Percentiles rank a stretch among this genome's conserved stretches.
Evolutionary conservation across 768 basidiomycete genomes (phyloP).

Genomic region (Mycena pura): DNA sequence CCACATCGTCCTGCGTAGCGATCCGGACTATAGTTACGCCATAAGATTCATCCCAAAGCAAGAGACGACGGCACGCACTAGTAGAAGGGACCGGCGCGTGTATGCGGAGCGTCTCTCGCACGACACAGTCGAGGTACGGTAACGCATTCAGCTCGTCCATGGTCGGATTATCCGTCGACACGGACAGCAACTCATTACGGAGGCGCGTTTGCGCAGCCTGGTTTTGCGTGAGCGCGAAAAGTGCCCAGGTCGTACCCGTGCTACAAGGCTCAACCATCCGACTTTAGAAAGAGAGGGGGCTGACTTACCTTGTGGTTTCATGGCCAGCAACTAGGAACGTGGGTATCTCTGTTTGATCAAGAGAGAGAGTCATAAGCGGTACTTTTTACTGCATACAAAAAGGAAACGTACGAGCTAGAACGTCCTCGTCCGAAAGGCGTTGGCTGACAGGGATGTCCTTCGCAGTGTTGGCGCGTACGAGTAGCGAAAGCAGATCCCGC

Average conservation of each 20-base stretch:
- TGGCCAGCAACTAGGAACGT: constrained; percentile 68
- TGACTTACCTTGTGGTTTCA: constrained; percentile 49
- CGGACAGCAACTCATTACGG: constrained; percentile 49
- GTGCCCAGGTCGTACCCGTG: constrained; percentile 49
- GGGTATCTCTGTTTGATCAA: constrained; percentile 54
- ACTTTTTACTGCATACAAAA: no score
- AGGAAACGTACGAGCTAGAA: constrained; percentile 54
- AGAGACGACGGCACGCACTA: neutral
- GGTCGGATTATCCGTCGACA: constrained; percentile 48
- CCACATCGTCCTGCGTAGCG: constrained; percentile 45
- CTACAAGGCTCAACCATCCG: constrained; percentile 17
- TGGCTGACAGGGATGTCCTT: constrained; percentile 62
- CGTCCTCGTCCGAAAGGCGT: constrained; percentile 66
- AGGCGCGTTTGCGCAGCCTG: constrained; percentile 51
- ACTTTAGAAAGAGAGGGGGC: neutral
- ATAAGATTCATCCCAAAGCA: neutral
- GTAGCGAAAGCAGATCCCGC: constrained; percentile 64
- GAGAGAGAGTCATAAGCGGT: no score
- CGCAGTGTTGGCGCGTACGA: constrained; percentile 70
- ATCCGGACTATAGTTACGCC: constrained; percentile 28
- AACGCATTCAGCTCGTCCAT: constrained; percentile 63
- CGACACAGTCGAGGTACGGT: constrained; percentile 57
- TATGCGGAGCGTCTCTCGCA: constrained; percentile 54
- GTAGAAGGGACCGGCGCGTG: constrained; percentile 47
- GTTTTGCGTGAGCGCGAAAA: constrained; percentile 49